Base-by-base conservation (phyloP, 345 rosid species). In the Aurinia saxatilis region DNA sequence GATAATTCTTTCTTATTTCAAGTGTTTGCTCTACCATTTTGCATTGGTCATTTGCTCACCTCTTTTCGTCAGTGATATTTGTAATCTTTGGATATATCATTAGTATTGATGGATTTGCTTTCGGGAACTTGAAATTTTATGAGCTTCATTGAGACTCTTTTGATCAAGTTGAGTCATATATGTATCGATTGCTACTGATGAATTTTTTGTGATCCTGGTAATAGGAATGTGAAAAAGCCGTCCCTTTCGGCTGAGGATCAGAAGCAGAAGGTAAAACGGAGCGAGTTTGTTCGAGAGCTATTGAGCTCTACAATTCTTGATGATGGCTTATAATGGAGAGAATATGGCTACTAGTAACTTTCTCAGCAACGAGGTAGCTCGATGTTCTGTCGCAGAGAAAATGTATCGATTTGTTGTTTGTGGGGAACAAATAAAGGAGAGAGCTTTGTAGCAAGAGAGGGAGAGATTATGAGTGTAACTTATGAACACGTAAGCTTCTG, bases 191-290 rank as follows among this genome's bases (percentile, higher is more conserved):
- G 23, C 18, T 58, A 15, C 18, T 67, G 18, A 67, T n/a, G 59
- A 62, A 37, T 53, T 54, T 47, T 12, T 60, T 27, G 31, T 60
- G 5, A 47, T 58, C 42, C 67, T n/a, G 31, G 17, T 66, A 29
- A 33, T 82, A 89, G 93, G 76, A 82, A 68, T 55, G 67, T 25
- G n/a, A 74, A 50, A 69, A 41, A 80, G 29, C 16, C 79, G 6
- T 89, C 91, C 0, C 72, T 87, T 58, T 89, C 98, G 0, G 67
- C 67, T 27, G 79, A 92, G 81, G 95, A 92, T 73, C 83, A 82
- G 56, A 80, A 80, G 63, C 91, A 87, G 79, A 92, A 82, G 80
- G 67, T 77, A 17, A 87, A 77, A 63, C 79, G 83, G 50, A 79
- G 84, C 10, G 81, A 82, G 73, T 92, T 89, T 58, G 83, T 80